phyloP scores from a whole-genome alignment of 148 eudicot species.

The Arctostaphylos glauca region DNA sequence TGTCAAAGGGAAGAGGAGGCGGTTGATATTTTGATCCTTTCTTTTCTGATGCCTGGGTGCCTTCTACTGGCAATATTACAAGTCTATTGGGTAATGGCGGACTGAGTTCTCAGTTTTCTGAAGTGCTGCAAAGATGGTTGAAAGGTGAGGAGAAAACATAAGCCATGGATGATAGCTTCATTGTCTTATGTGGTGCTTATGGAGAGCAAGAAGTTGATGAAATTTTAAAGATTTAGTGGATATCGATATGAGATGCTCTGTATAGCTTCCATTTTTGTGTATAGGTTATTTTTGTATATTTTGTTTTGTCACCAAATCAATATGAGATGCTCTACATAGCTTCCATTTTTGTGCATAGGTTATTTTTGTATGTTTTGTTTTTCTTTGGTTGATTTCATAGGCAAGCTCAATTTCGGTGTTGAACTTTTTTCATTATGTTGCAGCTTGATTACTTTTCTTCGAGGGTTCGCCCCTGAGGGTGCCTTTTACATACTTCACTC shows the following conservation, averaged over 20 bases:
- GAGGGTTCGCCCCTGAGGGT: neutral
- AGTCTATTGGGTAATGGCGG: neutral
- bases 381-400: neutral
- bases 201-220: neutral
- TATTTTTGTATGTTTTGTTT: neutral
- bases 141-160: neutral
- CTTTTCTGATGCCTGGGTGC: neutral
- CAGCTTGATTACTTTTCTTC: neutral
- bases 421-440: neutral
- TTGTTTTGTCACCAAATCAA: neutral
- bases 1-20: neutral
- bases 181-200: neutral
- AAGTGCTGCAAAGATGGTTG: neutral
- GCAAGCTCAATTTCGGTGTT: neutral
- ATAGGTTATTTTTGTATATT: neutral
- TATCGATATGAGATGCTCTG: neutral
- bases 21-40: neutral
- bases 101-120: neutral
- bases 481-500: neutral
- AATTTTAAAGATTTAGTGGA: neutral
- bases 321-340: too few species aligned
- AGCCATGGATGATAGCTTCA: neutral
- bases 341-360: neutral
- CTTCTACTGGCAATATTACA: neutral
- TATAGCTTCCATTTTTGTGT: neutral